These are phyloP conservation scores for Staphylotrichum tortipilum DNA, from an alignment of 495 filamentous ascomycete genomes.

Conservation along the genomic window DNA sequence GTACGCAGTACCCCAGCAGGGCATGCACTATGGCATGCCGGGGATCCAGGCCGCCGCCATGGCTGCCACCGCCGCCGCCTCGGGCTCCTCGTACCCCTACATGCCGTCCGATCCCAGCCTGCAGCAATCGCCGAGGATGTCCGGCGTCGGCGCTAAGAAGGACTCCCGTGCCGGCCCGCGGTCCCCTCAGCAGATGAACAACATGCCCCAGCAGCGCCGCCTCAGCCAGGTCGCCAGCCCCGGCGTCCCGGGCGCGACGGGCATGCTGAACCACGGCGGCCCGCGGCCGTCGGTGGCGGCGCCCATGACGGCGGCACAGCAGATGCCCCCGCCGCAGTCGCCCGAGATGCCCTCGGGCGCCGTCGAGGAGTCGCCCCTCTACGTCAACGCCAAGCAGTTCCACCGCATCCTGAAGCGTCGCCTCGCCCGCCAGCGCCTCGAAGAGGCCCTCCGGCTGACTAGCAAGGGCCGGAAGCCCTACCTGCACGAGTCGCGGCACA, in stretches of 20 bases:
- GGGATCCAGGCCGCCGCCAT: conserved; percentile 57
- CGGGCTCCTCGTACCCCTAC: conserved; percentile 51
- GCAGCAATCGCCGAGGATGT: conserved; percentile 54
- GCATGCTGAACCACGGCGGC: conserved; percentile 48
- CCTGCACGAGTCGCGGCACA: conserved; percentile 96
- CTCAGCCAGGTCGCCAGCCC: conserved; percentile 61
- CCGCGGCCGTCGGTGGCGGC: conserved; percentile 36
- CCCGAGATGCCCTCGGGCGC: conserved; percentile 68
- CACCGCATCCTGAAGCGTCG: conserved; percentile 92
- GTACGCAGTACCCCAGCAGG: conserved; percentile 48
- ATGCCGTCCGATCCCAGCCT: conserved; percentile 47
- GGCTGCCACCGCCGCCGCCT: conserved; percentile 61
- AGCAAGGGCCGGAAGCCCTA: conserved; percentile 96
- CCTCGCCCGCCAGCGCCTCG: conserved; percentile 85
- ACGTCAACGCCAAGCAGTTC: conserved; percentile 98
- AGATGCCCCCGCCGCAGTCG: conserved; percentile 60
- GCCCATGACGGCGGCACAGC: conserved; percentile 39
- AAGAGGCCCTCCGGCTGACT: conserved; percentile 82
- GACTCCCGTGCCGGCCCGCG: conserved; percentile 47
- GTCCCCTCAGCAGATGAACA: conserved; percentile 55
- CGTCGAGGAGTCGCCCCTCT: conserved; percentile 88
- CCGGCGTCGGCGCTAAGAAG: conserved; percentile 43
- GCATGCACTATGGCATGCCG: conserved; percentile 55
- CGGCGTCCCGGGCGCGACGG: conserved; percentile 46
- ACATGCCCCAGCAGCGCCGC: conserved; percentile 40